Percentiles rank a stretch among this genome's conserved stretches.
phyloP scores from a whole-genome alignment of 805 yeast species.

The Candida anglica region DNA sequence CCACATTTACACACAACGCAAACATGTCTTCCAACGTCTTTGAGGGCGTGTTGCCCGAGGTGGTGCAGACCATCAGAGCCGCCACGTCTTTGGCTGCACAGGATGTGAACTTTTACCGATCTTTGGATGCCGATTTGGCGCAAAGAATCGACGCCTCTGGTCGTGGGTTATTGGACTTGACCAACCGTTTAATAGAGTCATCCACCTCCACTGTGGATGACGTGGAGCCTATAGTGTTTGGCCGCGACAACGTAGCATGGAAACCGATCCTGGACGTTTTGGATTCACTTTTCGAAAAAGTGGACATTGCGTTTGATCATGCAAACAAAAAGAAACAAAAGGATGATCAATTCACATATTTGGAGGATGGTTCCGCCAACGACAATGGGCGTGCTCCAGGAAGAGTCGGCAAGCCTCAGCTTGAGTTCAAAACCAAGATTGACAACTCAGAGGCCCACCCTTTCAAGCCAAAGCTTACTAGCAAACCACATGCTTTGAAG shows the following conservation, averaged over 20 bases:
- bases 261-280: slow-evolving; percentile 54
- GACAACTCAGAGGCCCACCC: slow-evolving; percentile 71
- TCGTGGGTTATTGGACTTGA: slow-evolving; percentile 37
- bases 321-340: slow-evolving; percentile 14
- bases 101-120: slow-evolving; percentile 72
- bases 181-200: slow-evolving; percentile 42
- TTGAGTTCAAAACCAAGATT: slow-evolving; percentile 49
- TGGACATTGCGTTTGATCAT: slow-evolving; percentile 65
- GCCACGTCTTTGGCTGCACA: slow-evolving; percentile 70
- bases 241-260: slow-evolving; percentile 54
- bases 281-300: slow-evolving; percentile 71
- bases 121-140: slow-evolving; percentile 50
- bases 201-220: slow-evolving; percentile 12
- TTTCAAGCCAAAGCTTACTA: slow-evolving; percentile 66
- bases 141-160: slow-evolving; percentile 38
- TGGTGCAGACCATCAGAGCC: slow-evolving; percentile 58
- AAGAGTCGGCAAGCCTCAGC: slow-evolving; percentile 60
- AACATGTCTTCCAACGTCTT: slow-evolving; percentile 2
- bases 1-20: background rate
- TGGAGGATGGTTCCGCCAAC: slow-evolving; percentile 40
- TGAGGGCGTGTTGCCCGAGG: slow-evolving; percentile 36
- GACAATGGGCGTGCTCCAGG: slow-evolving; percentile 26
- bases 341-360: slow-evolving; percentile 34
- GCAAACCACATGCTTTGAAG: slow-evolving; percentile 68
- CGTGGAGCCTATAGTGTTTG: slow-evolving; percentile 27